Evolutionary conservation across 2,329 filamentous ascomycete species (phyloP).

Genomic region (Claviceps purpurea): DNA sequence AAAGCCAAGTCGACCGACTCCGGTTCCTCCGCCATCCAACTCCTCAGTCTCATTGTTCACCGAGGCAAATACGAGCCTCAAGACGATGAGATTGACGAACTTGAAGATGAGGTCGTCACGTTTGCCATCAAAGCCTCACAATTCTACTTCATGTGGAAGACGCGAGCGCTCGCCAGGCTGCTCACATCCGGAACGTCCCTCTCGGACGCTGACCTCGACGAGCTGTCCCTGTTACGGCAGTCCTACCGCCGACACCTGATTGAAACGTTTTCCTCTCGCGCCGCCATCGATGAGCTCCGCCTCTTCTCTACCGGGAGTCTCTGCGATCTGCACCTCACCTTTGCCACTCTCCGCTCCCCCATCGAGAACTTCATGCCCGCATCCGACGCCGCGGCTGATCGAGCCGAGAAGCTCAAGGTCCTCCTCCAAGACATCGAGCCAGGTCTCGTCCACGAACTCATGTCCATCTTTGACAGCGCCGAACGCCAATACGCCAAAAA

Average conservation of each 20-base stretch:
- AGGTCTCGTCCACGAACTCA: constrained; percentile 51
- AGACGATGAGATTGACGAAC: constrained; percentile 56
- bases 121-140: constrained; percentile 64
- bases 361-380: constrained; percentile 27
- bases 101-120: constrained; percentile 67
- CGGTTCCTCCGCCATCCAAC: constrained; percentile 44
- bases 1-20: constrained; percentile 35
- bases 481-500: constrained; percentile 70
- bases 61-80: constrained; percentile 59
- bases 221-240: constrained; percentile 41
- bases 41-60: constrained; percentile 58
- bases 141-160: constrained; percentile 95
- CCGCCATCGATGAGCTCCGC: constrained; percentile 64
- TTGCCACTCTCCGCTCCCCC: constrained; percentile 54
- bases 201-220: constrained; percentile 44
- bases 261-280: constrained; percentile 52
- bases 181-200: constrained; percentile 43
- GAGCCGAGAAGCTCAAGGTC: constrained; percentile 18
- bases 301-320: constrained; percentile 62
- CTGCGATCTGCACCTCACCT: constrained; percentile 71
- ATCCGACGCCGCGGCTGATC: constrained; percentile 11
- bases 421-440: constrained; percentile 57
- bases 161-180: constrained; percentile 43
- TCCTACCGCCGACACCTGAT: constrained; percentile 50
- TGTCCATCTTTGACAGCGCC: constrained; percentile 62